Evolutionary conservation across 495 filamentous ascomycete species (phyloP), one percentile per base, ranked within the genome.

Genomic region (Trichocladium antarcticum): DNA sequence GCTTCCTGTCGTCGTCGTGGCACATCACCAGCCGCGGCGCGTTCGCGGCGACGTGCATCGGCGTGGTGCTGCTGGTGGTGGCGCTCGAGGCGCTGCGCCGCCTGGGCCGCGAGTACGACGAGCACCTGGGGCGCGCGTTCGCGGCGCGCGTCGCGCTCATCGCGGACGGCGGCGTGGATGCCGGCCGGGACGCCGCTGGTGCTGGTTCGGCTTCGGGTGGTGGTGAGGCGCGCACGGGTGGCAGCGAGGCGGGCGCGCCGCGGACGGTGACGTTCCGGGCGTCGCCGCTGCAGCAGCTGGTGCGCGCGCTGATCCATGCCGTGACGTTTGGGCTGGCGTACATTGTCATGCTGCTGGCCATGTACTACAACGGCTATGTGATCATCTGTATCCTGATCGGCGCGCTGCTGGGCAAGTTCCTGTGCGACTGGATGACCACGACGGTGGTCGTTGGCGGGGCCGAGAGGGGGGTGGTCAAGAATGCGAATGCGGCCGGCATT

Each of bases 1-100:
- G 69, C 62, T 74, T 78, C 59, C 57, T 77, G 39, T 54, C 73
- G 10, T 55, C 55, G 11, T 63, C 64, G 10, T 78, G 74, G 75
- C 62, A 68, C 17, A 68, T 76, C 52, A 66, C 55, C 15, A 65
- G 55, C 40, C 43, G 64, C 9, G 73, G 72, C 53, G 65, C 67
- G 54, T 77, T 79, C 50, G 76, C 76, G 6, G 74, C 66, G 17
- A 70, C 74, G n/a, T 79, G 76, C 62, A 74, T 80, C 60, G 76
- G 76, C 44, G 70, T 77, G 27, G 64, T 78, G 42, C 55, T 77
- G 12, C 68, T 80, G 49, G 74, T 73, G 50, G 59, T 79, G n/a
- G 20, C 52, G 17, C 69, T 80, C 55, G 76, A 80, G 53, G 58
- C 66, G 28, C 57, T 76, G 15, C 74, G 76, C 14, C 70, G 76